Conservation (phyloP, 768 basidiomycete genomes). For the Coprinopsis marcescibilis region DNA sequence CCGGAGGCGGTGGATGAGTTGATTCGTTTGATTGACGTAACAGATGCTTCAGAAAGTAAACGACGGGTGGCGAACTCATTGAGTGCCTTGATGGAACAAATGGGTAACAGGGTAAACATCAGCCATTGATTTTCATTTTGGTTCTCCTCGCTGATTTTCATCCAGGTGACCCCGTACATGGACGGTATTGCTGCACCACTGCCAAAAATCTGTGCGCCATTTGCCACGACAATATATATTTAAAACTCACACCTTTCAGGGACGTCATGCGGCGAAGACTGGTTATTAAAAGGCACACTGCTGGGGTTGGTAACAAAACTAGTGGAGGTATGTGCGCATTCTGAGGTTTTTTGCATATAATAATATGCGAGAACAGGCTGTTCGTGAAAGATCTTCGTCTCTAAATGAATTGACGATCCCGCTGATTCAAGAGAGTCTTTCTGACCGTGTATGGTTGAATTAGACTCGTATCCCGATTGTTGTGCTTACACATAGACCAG, state of each 20-base stretch:
- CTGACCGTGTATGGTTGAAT: constrained; percentile 50
- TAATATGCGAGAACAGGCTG: constrained; percentile 42
- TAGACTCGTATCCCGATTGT: constrained; percentile 6
- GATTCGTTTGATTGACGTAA: constrained; percentile 64
- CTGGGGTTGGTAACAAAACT: constrained; percentile 67
- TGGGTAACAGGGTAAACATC: constrained; percentile 32
- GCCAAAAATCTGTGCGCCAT: constrained; percentile 60
- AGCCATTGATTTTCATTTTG: background rate
- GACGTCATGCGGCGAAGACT: constrained; percentile 61
- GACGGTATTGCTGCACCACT: constrained; percentile 56
- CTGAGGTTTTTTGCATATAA: background rate
- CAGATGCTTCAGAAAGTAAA: constrained; percentile 73
- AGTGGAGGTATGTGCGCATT: constrained; percentile 44
- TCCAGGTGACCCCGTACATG: constrained; percentile 65
- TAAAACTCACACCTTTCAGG: constrained; percentile 36
- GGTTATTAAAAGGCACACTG: constrained; percentile 65
- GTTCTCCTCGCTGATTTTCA: background rate
- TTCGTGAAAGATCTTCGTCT: constrained; percentile 52
- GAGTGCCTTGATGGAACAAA: constrained; percentile 61
- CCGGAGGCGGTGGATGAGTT: constrained; percentile 56
- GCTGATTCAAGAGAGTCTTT: constrained; percentile 59
- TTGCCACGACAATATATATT: background rate
- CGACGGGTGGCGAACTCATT: constrained; percentile 64
- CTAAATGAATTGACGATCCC: constrained; percentile 54
- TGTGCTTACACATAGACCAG: constrained; percentile 31